A percentile compares a stretch with the other conserved stretches of the same genome.
Evolutionary conservation across 306 rosid species (phyloP).

Genomic region (Rosa multiflora): DNA sequence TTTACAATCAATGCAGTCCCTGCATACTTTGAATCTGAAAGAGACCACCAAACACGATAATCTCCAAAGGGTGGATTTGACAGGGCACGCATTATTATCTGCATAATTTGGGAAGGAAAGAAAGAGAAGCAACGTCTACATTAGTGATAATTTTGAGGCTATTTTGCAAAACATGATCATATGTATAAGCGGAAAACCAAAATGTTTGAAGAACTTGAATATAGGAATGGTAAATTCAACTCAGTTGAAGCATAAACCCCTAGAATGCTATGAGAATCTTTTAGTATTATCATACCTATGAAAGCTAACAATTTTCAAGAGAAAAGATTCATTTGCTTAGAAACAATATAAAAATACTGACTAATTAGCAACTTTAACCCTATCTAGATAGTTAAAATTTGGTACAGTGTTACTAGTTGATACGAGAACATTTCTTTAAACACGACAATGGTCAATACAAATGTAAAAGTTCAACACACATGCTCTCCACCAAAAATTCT

Average conservation of each 20-base stretch:
- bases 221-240: not conserved
- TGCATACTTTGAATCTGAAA: slow-evolving; percentile 94
- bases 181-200: not conserved
- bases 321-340: not conserved
- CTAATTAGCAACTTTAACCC: not conserved
- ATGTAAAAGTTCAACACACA: not conserved
- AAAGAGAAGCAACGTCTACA: not conserved
- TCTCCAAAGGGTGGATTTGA: slow-evolving; percentile 73
- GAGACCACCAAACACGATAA: slow-evolving; percentile 96
- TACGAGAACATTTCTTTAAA: not conserved
- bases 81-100: slow-evolving; percentile 86
- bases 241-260: not conserved
- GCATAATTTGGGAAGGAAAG: slow-evolving; percentile 35
- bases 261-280: not conserved
- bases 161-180: not conserved
- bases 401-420: not conserved
- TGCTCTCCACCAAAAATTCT: not conserved
- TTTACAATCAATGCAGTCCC: slow-evolving; percentile 87
- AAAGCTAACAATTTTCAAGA: slow-evolving; percentile 4
- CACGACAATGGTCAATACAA: not conserved
- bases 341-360: not conserved
- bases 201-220: not conserved
- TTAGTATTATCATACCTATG: not conserved
- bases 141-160: slow-evolving; percentile 14
- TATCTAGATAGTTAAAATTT: not conserved